Conservation (phyloP, 768 basidiomycete species). For the Tylopilus rubrobrunneus region DNA sequence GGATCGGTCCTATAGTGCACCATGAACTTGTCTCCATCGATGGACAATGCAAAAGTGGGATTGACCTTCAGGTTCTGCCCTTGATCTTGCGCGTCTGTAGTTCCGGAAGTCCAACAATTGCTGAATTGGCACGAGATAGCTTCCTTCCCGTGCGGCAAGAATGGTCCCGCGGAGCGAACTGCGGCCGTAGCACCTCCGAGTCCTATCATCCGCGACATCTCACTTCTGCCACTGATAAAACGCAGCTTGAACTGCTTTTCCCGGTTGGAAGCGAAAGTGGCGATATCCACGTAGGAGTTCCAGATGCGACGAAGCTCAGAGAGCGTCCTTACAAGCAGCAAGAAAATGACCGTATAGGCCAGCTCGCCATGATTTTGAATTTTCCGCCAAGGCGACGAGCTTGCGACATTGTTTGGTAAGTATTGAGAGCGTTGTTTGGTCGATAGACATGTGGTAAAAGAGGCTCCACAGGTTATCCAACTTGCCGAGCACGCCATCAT, state of each 20-base stretch:
- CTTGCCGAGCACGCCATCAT: constrained; percentile 10
- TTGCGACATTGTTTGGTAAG: constrained; percentile 24
- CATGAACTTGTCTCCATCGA: constrained; percentile 22
- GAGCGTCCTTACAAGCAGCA: constrained; percentile 20
- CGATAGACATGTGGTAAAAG: constrained; percentile 25
- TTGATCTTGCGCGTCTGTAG: constrained; percentile 5
- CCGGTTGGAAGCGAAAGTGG: constrained; percentile 3
- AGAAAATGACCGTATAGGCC: constrained; percentile 27
- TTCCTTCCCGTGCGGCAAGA: neutral
- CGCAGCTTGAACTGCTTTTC: constrained; percentile 7
- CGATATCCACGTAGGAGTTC: constrained; percentile 15
- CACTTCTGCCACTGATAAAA: constrained; percentile 13
- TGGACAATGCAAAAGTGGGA: constrained; percentile 28
- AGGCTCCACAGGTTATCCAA: constrained; percentile 22
- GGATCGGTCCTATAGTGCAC: constrained; percentile 30
- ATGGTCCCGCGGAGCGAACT: constrained; percentile 27
- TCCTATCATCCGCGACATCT: neutral
- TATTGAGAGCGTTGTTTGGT: constrained; percentile 14
- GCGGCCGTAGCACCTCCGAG: constrained; percentile 1
- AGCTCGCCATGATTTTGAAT: constrained; percentile 15
- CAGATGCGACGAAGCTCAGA: constrained; percentile 18
- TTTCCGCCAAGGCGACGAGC: constrained; percentile 21
- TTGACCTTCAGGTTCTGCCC: constrained; percentile 12
- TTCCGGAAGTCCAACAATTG: constrained; percentile 23
- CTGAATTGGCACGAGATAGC: constrained; percentile 14